phyloP scores from a whole-genome alignment of 495 filamentous ascomycete species.

The Alectoria sarmentosa region DNA sequence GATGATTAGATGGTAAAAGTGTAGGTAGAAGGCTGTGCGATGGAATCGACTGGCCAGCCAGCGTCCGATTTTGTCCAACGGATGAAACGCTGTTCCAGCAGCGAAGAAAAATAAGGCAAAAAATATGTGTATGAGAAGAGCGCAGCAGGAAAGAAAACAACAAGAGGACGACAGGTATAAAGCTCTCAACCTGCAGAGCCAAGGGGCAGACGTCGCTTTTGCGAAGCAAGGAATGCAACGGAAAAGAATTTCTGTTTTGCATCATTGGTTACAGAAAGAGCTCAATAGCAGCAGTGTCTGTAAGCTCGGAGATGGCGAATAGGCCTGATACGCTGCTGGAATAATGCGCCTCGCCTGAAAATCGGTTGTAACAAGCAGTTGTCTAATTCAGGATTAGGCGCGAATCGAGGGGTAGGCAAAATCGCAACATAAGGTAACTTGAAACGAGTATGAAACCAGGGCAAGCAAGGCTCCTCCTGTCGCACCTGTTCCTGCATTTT shows the following conservation, averaged over 20 bases:
- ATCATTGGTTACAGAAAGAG: slow-evolving; percentile 4
- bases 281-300: not conserved
- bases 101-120: not conserved
- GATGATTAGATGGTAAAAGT: not conserved
- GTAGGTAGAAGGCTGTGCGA: not conserved
- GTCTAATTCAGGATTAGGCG: slow-evolving; percentile 1
- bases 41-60: slow-evolving; percentile 10
- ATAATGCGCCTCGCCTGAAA: not conserved
- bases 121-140: not conserved
- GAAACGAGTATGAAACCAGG: not conserved
- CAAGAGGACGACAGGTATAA: not conserved
- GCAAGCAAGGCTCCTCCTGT: not conserved
- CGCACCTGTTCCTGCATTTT: no score
- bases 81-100: slow-evolving; percentile 12
- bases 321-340: not conserved
- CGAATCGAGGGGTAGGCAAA: slow-evolving; percentile 8
- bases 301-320: not conserved
- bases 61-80: not conserved
- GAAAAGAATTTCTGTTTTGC: not conserved
- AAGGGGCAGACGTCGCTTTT: not conserved
- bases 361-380: not conserved
- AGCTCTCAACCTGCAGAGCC: not conserved
- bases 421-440: slow-evolving; percentile 4
- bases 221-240: slow-evolving; percentile 7
- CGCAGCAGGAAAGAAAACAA: not conserved